Conservation (phyloP, 305 asterid species). For the Fraxinus velutina region DNA sequence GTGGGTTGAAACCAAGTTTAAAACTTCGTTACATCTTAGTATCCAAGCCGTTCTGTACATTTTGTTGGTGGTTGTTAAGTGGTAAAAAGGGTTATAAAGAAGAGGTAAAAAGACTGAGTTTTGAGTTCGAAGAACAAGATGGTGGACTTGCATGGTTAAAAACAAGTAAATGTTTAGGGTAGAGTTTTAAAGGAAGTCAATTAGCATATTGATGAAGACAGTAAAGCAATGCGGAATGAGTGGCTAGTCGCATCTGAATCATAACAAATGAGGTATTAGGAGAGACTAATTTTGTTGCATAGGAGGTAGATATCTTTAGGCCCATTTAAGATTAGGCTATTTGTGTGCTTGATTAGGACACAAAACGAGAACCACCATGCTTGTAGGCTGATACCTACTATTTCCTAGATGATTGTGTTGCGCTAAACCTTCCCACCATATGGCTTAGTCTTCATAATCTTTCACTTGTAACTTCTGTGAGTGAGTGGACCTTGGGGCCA, state of each 20-base stretch:
- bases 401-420: background rate
- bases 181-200: background rate
- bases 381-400: background rate
- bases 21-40: background rate
- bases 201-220: background rate
- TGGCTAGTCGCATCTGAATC: background rate
- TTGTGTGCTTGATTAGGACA: background rate
- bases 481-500: background rate
- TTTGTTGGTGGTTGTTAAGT: background rate
- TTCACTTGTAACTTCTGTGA: background rate
- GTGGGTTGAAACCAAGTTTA: background rate
- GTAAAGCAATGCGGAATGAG: background rate
- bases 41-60: background rate
- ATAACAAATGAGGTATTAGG: background rate
- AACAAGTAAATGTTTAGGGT: background rate
- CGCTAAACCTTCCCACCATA: background rate
- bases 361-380: background rate
- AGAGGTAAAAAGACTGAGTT: background rate
- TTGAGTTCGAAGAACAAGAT: background rate
- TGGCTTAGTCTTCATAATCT: background rate
- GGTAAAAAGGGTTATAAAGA: background rate
- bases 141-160: background rate
- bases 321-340: background rate
- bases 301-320: background rate
- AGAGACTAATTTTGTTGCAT: background rate